Evolutionary conservation across 225 moss, liverwort and hornwort species (phyloP), one percentile per base, ranked within the genome.

Genomic region (Physcomitrellopsis africana): DNA sequence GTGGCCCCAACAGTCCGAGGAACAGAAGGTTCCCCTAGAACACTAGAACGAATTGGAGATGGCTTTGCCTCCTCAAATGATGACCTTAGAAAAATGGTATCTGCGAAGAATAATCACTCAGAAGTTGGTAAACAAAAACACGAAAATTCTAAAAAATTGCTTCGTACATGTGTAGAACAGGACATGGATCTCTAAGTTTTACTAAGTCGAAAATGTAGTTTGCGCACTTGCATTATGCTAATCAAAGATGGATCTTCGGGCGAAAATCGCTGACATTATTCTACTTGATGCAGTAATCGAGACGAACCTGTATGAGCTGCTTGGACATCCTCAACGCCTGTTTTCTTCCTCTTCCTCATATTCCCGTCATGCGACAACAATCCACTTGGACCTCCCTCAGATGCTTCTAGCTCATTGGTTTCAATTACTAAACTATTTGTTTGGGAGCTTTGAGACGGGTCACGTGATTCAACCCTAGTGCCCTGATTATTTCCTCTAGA

Each of bases 311-410:
- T 32, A 16, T 19, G 16, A 70, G 74, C 68, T 65, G 62, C 65
- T 69, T 63, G 73, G 26, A 18, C 63, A 80, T 67, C 60, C 43
- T 51, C 44, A 11, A 20, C 65, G 5, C 37, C 26, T 17, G 8
- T 14, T 70, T 61, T 86, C 84, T 66, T 77, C 48, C 63, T 68
- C 66, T 1, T 70, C 63, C 52, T 79, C 41, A 11, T 43, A 24
- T 47, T 42, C 46, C 32, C 5, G 5, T 16, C 61, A 10, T n/a
- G 48, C 10, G 64, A 54, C 43, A 63, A 52, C 11, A 52, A 44
- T 53, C 57, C 61, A 51, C 53, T 47, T 29, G 55, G 20, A 79
- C 20, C 69, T 60, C 54, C 85, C 60, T 65, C 60, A 43, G 51
- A 43, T 61, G 77, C 63, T 22, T 54, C 72, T 53, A 48, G 65